Evolutionary conservation across 306 rosid species (phyloP).

Genomic region (Myrica gale): DNA sequence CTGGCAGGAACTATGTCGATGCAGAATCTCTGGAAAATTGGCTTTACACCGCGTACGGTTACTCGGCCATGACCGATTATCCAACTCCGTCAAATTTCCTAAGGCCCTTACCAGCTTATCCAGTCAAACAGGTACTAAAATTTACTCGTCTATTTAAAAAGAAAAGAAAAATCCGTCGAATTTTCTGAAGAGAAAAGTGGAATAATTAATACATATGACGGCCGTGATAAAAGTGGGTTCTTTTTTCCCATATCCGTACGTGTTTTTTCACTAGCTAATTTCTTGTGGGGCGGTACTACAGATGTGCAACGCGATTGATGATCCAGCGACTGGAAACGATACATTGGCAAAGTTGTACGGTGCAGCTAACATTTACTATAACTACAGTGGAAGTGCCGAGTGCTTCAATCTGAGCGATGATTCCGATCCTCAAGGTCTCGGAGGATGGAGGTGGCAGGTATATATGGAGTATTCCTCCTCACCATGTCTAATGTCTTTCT

Average conservation of each 20-base stretch:
- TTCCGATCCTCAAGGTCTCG: constrained; percentile 84
- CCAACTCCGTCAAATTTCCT: constrained; percentile 82
- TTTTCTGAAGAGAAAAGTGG: too few species aligned
- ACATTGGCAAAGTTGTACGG: constrained; percentile 55
- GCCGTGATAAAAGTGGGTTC: too few species aligned
- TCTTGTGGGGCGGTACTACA: constrained; percentile 10
- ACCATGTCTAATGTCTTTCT: too few species aligned
- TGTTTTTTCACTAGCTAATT: too few species aligned
- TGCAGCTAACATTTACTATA: constrained; percentile 70
- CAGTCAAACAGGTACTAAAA: constrained; percentile 60
- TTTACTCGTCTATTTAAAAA: neutral
- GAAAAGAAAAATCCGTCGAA: too few species aligned
- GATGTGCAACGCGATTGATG: constrained; percentile 83
- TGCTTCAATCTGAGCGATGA: constrained; percentile 58
- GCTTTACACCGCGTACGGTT: constrained; percentile 42
- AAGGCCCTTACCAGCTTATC: constrained; percentile 72
- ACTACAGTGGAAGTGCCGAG: constrained; percentile 45
- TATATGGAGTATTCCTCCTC: neutral
- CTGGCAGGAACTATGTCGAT: constrained; percentile 29
- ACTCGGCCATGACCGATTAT: constrained; percentile 84
- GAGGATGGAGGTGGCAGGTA: constrained; percentile 89
- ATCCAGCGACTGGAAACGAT: constrained; percentile 37
- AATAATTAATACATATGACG: too few species aligned
- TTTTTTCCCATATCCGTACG: too few species aligned
- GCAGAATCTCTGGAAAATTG: constrained; percentile 35